phyloP scores from a whole-genome alignment of 306 rosid genomes.

The Mimosa bimucronata region DNA sequence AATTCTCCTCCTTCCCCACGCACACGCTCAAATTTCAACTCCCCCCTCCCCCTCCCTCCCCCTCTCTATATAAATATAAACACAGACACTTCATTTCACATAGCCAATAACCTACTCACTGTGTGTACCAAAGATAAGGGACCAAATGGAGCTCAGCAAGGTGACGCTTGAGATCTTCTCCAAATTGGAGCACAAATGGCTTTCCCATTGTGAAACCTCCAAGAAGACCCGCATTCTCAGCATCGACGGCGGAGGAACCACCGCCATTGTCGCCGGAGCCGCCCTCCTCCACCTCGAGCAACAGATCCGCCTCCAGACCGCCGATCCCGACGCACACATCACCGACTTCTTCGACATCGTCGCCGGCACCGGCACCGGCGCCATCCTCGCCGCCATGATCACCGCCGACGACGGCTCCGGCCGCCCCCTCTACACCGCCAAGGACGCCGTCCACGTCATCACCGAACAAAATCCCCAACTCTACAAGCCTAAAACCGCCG shows the following conservation, averaged over 20 bases:
- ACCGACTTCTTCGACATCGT: slow-evolving; percentile 87
- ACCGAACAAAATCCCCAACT: slow-evolving; percentile 50
- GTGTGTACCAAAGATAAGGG: neutral
- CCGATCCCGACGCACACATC: slow-evolving; percentile 73
- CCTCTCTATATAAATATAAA: neutral
- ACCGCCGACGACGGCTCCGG: slow-evolving; percentile 74
- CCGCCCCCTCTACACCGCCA: slow-evolving; percentile 72
- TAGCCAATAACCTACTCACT: neutral
- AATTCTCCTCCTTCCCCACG: neutral
- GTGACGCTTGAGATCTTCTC: slow-evolving; percentile 87
- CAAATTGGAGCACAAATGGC: slow-evolving; percentile 93
- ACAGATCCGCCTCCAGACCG: slow-evolving; percentile 91
- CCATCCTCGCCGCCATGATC: slow-evolving; percentile 79
- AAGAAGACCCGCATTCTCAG: slow-evolving; percentile 85
- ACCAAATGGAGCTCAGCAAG: slow-evolving; percentile 76
- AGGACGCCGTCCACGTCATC: slow-evolving; percentile 59
- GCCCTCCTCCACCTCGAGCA: slow-evolving; percentile 79
- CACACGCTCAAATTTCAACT: neutral
- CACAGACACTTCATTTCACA: neutral
- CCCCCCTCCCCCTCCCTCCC: too few relatives aligned
- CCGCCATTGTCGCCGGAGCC: slow-evolving; percentile 77
- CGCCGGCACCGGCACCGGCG: slow-evolving; percentile 87
- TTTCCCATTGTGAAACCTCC: slow-evolving; percentile 69
- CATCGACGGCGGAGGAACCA: slow-evolving; percentile 94
- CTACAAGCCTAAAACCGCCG: slow-evolving; percentile 44